Conservation (phyloP, 345 rosid genomes). For the Acer yangbiense region DNA sequence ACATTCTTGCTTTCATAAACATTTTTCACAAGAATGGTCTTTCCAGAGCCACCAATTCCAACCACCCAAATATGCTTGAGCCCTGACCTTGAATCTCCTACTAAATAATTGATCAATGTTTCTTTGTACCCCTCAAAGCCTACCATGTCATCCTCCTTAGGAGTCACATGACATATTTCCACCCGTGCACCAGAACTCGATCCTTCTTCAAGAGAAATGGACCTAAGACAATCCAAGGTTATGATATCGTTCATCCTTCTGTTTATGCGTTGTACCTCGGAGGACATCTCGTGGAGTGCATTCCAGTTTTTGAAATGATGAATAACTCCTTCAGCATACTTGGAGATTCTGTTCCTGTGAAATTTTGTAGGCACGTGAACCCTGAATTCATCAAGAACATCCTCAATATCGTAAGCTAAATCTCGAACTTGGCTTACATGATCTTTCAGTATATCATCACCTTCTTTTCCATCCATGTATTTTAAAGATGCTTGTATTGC, state of each 20-base stretch:
- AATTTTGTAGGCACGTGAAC: neutral
- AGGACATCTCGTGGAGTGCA: neutral
- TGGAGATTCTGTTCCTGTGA: neutral
- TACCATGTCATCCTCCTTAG: neutral
- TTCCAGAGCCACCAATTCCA: neutral
- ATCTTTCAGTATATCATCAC: neutral
- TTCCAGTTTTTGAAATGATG: neutral
- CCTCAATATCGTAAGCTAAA: constrained; percentile 3
- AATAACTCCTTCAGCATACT: no score
- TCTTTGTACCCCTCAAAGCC: neutral
- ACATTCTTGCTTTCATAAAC: neutral
- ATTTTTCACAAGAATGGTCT: neutral
- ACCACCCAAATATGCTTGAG: constrained; percentile 1
- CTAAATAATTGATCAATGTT: neutral
- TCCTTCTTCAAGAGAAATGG: neutral
- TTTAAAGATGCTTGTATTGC: constrained; percentile 4
- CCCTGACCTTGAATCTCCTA: neutral
- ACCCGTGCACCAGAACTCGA: neutral
- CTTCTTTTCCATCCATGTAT: neutral
- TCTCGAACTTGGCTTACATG: neutral
- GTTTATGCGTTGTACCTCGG: neutral
- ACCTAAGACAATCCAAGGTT: neutral
- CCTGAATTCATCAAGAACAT: constrained; percentile 5
- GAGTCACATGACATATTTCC: neutral
- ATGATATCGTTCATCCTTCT: neutral